These are phyloP conservation scores for Termitomyces sp. DNA, from an alignment of 768 basidiomycete genomes.

Conservation along the genomic window DNA sequence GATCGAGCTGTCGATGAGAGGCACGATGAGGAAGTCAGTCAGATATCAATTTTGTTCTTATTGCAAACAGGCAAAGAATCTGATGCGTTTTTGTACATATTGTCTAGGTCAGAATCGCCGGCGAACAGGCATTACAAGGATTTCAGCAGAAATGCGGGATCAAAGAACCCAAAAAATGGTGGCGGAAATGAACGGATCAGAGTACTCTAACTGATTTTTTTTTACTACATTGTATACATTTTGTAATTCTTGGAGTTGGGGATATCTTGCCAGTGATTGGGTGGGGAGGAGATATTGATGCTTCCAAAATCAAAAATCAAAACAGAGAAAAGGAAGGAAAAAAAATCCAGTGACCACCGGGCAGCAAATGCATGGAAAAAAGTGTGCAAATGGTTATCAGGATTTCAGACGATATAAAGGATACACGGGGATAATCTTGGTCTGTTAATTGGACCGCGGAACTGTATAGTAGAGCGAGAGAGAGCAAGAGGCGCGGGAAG, in stretches of 20 bases:
- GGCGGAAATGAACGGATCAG: neutral
- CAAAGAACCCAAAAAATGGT: neutral
- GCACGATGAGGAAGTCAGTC: constrained; percentile 56
- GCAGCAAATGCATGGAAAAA: neutral
- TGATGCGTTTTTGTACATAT: neutral
- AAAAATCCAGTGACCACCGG: too few species aligned
- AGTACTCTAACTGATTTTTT: neutral
- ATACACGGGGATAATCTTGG: constrained; percentile 12
- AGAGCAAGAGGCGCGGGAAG: neutral
- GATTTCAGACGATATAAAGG: constrained; percentile 12
- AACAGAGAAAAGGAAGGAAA: neutral
- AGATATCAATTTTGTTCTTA: too few species aligned
- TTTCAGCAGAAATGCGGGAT: constrained; percentile 36
- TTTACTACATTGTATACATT: neutral
- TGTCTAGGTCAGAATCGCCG: constrained; percentile 57
- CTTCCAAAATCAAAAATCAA: neutral
- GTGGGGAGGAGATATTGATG: neutral
- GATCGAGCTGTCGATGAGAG: constrained; percentile 50
- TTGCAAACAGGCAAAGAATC: neutral
- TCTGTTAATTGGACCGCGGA: neutral
- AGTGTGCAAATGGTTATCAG: constrained; percentile 11
- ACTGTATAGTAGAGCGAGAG: constrained; percentile 5
- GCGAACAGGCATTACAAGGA: constrained; percentile 56
- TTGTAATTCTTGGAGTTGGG: neutral
- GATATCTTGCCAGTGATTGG: neutral